A percentile compares a stretch with the other conserved stretches of the same genome.
phyloP scores from a whole-genome alignment of 768 basidiomycete genomes.

The Naganishia vaughanmartiniae region DNA sequence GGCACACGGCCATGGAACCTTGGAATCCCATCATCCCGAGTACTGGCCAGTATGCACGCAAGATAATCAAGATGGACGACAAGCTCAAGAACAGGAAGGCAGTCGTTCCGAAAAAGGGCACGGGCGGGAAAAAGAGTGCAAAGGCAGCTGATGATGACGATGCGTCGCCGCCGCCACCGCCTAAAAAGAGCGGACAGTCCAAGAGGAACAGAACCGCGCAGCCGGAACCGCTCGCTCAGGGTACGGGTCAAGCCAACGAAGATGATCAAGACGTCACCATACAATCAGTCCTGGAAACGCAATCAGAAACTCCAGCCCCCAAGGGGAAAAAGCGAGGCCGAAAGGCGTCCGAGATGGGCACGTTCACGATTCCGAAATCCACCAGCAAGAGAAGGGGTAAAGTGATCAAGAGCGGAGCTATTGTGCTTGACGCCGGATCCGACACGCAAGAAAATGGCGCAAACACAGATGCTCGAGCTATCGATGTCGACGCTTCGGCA shows the following conservation, averaged over 20 bases:
- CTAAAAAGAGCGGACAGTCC: background rate
- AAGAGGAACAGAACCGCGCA: slow-evolving; percentile 56
- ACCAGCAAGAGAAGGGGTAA: background rate
- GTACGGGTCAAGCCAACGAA: too few relatives aligned
- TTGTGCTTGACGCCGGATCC: background rate
- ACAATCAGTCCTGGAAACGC: slow-evolving; percentile 32
- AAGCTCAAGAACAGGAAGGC: slow-evolving; percentile 5
- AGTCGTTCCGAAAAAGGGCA: background rate
- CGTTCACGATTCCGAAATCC: background rate
- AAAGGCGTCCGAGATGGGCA: background rate
- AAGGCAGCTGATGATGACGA: slow-evolving; percentile 14
- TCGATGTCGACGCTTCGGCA: background rate
- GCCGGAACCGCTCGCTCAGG: slow-evolving; percentile 54
- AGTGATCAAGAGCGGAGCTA: background rate
- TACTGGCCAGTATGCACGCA: slow-evolving; percentile 1
- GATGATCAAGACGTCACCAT: slow-evolving; percentile 15
- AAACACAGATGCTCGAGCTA: background rate
- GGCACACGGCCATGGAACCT: slow-evolving; percentile 35
- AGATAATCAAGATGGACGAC: slow-evolving; percentile 2
- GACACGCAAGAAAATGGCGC: background rate
- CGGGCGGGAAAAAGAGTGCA: slow-evolving; percentile 28
- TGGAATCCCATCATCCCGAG: slow-evolving; percentile 10
- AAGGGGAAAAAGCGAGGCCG: slow-evolving; percentile 38
- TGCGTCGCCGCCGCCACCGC: background rate
- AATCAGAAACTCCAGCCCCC: slow-evolving; percentile 52